A percentile compares a stretch with the other conserved stretches of the same genome.
phyloP scores from a whole-genome alignment of 2,329 filamentous ascomycete genomes.

The Sporothrix globosa region DNA sequence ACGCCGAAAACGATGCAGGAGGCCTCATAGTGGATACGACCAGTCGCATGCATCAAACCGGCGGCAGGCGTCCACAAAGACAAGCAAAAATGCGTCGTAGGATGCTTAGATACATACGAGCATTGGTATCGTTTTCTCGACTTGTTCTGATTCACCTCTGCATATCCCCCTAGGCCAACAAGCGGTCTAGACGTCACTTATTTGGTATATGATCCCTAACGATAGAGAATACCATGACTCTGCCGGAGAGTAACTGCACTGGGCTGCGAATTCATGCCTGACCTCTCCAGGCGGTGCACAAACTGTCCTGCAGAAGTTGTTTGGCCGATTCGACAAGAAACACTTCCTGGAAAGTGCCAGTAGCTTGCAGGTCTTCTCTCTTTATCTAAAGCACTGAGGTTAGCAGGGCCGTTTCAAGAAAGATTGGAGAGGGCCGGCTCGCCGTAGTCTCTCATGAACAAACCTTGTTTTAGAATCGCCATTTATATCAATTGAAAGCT shows the following conservation, averaged over 20 bases:
- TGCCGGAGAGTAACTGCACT: no score
- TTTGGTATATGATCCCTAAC: background rate
- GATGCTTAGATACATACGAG: background rate
- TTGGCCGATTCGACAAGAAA: background rate
- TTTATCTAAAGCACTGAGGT: background rate
- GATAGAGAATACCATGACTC: background rate
- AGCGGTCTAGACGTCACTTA: background rate
- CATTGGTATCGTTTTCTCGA: background rate
- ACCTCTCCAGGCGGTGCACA: no score
- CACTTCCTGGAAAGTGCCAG: background rate
- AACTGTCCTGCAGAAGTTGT: background rate
- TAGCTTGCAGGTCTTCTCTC: background rate
- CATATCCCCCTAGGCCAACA: background rate
- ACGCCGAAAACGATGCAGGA: conserved; percentile 12
- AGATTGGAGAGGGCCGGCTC: background rate
- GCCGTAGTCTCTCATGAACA: background rate
- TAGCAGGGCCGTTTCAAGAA: background rate
- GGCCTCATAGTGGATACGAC: conserved; percentile 13
- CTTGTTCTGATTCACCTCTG: background rate
- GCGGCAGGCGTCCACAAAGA: background rate
- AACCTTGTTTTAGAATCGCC: background rate
- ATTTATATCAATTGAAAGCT: background rate
- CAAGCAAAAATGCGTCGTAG: background rate
- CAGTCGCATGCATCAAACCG: conserved; percentile 18
- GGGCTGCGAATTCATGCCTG: no score